Base-by-base conservation (phyloP, 2,329 filamentous ascomycete species). In the Lachnellula arida region DNA sequence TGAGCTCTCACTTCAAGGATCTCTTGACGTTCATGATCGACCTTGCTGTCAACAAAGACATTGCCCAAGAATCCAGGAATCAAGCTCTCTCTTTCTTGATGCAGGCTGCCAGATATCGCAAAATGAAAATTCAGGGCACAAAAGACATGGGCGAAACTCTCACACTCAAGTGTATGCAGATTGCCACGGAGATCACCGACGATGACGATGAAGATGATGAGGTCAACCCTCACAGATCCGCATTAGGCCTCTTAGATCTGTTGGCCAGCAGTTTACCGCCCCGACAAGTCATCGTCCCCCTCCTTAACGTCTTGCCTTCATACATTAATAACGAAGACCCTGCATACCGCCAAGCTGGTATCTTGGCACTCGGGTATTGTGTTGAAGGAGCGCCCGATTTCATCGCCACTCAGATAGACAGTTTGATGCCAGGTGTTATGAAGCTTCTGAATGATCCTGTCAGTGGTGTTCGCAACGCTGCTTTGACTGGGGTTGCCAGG, bases 341-440 rank as follows among this genome's bases (percentile, higher is more conserved):
- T 37, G 86, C 90, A 65, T 88, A 88, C 75, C 87, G 93, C 58
- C 89, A 93, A 74, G 92, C 93, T 53, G 92, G 89, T 74, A 94
- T 97, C 69, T 81, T 97, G 60, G 88, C 93, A 49, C 82, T 99
- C 5, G 93, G 93, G 57, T 95, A 93, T 78, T 93, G 90, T 65
- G 93, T 96, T 52, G 94, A 97, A 78, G 94, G 94, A 65, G 93
- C 94, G 32, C 94, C 94, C 15, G 94, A 99, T 73, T 99, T 97
- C 74, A 91, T 97, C 68, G 91, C 90, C 61, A 96, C 92, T 19
- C 94, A 99, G 74, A 83, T 97, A 60, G 81, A 87, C 68, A 82
- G 87, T 63, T 88, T 97, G 63, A 84, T 97, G 71, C 94, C 94
- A 49, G 80, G 89, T 65, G 85, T 97, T 57, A 80, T 97, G 56